Evolutionary conservation across 345 rosid species (phyloP).

Genomic region (Gossypium raimondii): DNA sequence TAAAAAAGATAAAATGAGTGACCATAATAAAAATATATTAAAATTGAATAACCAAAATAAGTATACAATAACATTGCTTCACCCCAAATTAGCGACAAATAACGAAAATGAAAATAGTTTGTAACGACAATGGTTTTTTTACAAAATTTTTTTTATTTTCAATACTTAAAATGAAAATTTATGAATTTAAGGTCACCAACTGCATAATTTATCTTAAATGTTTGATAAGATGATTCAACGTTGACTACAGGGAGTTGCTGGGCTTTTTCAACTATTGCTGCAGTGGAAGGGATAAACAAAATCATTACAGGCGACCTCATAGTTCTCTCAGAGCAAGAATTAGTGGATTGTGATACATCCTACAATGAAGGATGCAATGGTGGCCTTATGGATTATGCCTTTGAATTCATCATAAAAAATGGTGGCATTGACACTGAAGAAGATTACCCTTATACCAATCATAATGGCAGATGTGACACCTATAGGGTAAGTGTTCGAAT

Average conservation of each 20-base stretch:
- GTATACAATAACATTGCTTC: too few species aligned
- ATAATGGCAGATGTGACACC: conserved; percentile 58
- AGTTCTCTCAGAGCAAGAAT: conserved; percentile 81
- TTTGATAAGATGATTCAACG: background rate
- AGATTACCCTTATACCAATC: conserved; percentile 75
- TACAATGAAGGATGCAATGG: conserved; percentile 88
- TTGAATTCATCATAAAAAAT: conserved; percentile 77
- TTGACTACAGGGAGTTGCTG: conserved; percentile 84
- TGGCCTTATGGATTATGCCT: conserved; percentile 91
- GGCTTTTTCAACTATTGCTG: conserved; percentile 90
- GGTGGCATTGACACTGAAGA: conserved; percentile 83
- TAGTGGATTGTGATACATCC: conserved; percentile 75
- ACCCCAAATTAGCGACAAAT: too few species aligned
- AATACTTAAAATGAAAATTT: too few species aligned
- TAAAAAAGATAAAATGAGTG: too few species aligned
- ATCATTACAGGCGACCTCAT: conserved; percentile 74
- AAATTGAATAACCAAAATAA: too few species aligned
- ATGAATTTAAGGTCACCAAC: background rate
- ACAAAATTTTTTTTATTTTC: too few species aligned
- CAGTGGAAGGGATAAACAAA: conserved; percentile 91
- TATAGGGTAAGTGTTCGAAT: conserved; percentile 49
- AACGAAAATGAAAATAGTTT: too few species aligned
- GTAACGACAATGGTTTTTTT: too few species aligned
- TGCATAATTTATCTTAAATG: background rate
- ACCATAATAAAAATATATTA: too few species aligned